phyloP scores from a whole-genome alignment of 371 early-diverging fungal genomes.

The Mortierella sp. region DNA sequence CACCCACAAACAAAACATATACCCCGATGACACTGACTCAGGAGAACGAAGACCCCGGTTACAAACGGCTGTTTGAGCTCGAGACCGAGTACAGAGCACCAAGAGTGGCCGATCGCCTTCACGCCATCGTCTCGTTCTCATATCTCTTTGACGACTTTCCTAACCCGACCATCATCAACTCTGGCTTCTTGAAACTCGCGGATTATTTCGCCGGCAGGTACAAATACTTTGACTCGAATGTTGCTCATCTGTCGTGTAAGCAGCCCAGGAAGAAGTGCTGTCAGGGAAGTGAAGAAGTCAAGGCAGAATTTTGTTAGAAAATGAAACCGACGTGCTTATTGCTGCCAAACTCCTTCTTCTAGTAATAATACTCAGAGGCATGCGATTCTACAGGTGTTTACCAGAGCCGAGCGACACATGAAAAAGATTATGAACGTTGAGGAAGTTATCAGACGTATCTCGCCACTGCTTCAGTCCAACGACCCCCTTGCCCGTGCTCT shows the following conservation, averaged over 20 bases:
- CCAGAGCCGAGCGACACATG: slow-evolving; percentile 67
- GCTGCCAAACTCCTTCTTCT: background rate
- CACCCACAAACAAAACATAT: background rate
- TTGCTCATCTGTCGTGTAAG: background rate
- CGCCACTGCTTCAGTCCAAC: slow-evolving; percentile 66
- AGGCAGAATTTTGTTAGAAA: background rate
- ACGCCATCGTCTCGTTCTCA: slow-evolving; percentile 66
- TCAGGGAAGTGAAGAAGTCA: background rate
- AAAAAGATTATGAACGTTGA: slow-evolving; percentile 68
- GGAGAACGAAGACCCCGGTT: slow-evolving; percentile 38
- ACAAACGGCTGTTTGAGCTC: slow-evolving; percentile 43
- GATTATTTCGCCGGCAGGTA: slow-evolving; percentile 72
- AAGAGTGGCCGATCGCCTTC: slow-evolving; percentile 60
- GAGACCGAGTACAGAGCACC: slow-evolving; percentile 53
- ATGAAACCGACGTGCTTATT: background rate
- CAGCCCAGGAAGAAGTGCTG: background rate
- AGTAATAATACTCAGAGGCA: slow-evolving; percentile 66
- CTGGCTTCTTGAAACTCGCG: slow-evolving; percentile 69
- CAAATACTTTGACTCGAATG: too few species aligned
- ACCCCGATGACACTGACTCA: background rate
- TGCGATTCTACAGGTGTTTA: slow-evolving; percentile 64
- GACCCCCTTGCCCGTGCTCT: slow-evolving; percentile 68
- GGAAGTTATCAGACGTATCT: slow-evolving; percentile 66
- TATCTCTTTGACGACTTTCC: slow-evolving; percentile 68
- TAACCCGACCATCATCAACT: slow-evolving; percentile 68